Base-by-base conservation (phyloP, 768 basidiomycete genomes). In the Macrolepiota albuminosa region DNA sequence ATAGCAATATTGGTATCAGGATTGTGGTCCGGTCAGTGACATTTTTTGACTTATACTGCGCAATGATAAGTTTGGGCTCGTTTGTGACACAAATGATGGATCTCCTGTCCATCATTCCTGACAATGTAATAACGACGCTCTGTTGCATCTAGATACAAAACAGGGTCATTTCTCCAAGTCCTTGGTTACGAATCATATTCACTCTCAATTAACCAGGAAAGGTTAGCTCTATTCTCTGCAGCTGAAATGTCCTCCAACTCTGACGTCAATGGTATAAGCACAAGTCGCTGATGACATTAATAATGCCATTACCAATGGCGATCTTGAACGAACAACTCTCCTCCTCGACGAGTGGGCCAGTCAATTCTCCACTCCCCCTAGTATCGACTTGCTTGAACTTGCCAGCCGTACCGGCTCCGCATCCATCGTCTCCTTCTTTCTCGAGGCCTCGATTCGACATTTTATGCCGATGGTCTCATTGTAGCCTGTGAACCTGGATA, bases 381-480 rank as follows among this genome's bases (percentile, higher is more conserved):
- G 8, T 1, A 1, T 13, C 11, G 16, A 49, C 16, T 33, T 50
- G 21, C 53, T 60, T 10, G 16, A 26, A 13, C 45, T 54, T 24
- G 59, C 54, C 11, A 26, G 37, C 4, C 1, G n/a, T 33, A 54
- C 24, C 11, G 62, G 56, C 18, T 46, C 47, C 3, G 52, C 40
- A 26, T 34, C 31, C 26, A 63, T 61, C 26, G 56, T 60, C 43
- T 29, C 58, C 58, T 65, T 18, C 39, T 63, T 21, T 24, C 40
- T 18, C 37, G 53, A n/a, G 59, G 54, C 13, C 34, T 37, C 34
- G 2, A 24, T 36, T 52, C 59, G 0, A 26, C 2, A 2, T 11
- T 54, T 6, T 45, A 48, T 29, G n/a, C 24, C 16, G 49, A 49
- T n/a, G 54, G 43, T 7, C 37, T 63, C 45, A 18, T 54, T 34